Evolutionary conservation across 2,329 filamentous ascomycete genomes (phyloP).

Genomic region (Plectosphaerella sp.): DNA sequence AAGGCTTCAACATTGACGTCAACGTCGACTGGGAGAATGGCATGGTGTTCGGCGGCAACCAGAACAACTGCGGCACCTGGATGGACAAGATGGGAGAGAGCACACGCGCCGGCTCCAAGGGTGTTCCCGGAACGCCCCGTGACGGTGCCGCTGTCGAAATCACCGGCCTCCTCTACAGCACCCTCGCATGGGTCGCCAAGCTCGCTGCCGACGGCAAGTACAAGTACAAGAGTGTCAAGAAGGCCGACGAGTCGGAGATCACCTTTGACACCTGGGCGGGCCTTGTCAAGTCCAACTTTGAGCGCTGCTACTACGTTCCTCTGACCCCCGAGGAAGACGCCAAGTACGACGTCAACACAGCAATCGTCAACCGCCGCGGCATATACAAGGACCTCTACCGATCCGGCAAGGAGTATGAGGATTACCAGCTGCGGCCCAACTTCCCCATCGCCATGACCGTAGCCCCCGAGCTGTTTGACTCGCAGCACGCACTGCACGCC

Average conservation of each 20-base stretch:
- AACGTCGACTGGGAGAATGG: slow-evolving; percentile 88
- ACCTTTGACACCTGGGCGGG: slow-evolving; percentile 75
- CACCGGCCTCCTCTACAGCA: slow-evolving; percentile 87
- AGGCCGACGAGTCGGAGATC: slow-evolving; percentile 54
- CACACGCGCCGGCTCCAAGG: slow-evolving; percentile 83
- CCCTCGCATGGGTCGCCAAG: slow-evolving; percentile 71
- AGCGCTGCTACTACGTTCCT: slow-evolving; percentile 88
- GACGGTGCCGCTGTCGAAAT: slow-evolving; percentile 96
- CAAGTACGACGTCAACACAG: slow-evolving; percentile 74
- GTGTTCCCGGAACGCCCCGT: slow-evolving; percentile 90
- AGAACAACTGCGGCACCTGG: slow-evolving; percentile 96
- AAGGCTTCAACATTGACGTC: slow-evolving; percentile 90
- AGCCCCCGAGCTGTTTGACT: slow-evolving; percentile 81
- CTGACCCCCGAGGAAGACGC: slow-evolving; percentile 62
- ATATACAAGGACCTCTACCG: slow-evolving; percentile 98
- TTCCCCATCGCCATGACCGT: slow-evolving; percentile 95
- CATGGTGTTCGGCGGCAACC: slow-evolving; percentile 89
- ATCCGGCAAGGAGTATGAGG: slow-evolving; percentile 92
- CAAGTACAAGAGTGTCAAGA: slow-evolving; percentile 68
- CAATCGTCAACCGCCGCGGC: slow-evolving; percentile 80
- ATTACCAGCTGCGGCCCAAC: slow-evolving; percentile 93
- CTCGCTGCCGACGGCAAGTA: slow-evolving; percentile 67
- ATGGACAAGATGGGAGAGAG: slow-evolving; percentile 99
- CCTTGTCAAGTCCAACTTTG: slow-evolving; percentile 80
- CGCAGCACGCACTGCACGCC: slow-evolving; percentile 71